A percentile compares a stretch with the other conserved stretches of the same genome.
Conservation (phyloP, 2,329 filamentous ascomycete genomes). For the Fusarium sacchari region DNA sequence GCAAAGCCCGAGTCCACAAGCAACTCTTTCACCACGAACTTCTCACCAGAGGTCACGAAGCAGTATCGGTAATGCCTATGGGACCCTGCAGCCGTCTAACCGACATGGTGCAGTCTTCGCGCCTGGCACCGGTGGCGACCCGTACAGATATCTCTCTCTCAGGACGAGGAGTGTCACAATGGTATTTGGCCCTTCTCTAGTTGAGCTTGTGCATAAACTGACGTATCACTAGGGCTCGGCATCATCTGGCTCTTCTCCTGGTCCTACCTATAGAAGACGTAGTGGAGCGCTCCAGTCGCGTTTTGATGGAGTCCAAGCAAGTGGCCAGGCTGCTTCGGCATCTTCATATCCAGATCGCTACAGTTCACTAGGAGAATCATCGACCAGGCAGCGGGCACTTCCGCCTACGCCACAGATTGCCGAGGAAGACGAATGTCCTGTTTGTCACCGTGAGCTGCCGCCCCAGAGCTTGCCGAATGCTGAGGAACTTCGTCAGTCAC, state of each 20-base stretch:
- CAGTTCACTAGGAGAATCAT: slow-evolving; percentile 47
- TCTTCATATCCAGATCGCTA: slow-evolving; percentile 48
- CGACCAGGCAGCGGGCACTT: slow-evolving; percentile 52
- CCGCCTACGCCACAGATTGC: slow-evolving; percentile 62
- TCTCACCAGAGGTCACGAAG: slow-evolving; percentile 59
- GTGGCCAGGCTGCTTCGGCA: slow-evolving; percentile 47
- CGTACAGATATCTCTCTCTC: slow-evolving; percentile 48
- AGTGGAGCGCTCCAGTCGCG: slow-evolving; percentile 49
- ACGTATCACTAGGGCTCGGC: slow-evolving; percentile 18
- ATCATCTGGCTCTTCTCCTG: slow-evolving; percentile 38
- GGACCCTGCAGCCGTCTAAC: slow-evolving; percentile 42
- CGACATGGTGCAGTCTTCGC: slow-evolving; percentile 53
- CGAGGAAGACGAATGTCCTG: slow-evolving; percentile 83
- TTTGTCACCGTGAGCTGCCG: slow-evolving; percentile 78
- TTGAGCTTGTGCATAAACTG: neutral
- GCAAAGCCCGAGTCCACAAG: slow-evolving; percentile 52
- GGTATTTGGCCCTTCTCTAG: slow-evolving; percentile 50
- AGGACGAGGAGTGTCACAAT: slow-evolving; percentile 60
- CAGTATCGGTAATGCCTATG: slow-evolving; percentile 50
- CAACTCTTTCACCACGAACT: slow-evolving; percentile 48
- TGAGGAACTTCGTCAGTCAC: slow-evolving; percentile 64
- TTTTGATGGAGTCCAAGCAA: slow-evolving; percentile 53
- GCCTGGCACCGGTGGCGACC: slow-evolving; percentile 46
- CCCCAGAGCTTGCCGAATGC: slow-evolving; percentile 63
- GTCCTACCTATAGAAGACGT: slow-evolving; percentile 43